Percentiles rank a stretch among this genome's conserved stretches.
phyloP scores from a whole-genome alignment of 805 yeast genomes.

The Saccharomycopsis lassenensis region DNA sequence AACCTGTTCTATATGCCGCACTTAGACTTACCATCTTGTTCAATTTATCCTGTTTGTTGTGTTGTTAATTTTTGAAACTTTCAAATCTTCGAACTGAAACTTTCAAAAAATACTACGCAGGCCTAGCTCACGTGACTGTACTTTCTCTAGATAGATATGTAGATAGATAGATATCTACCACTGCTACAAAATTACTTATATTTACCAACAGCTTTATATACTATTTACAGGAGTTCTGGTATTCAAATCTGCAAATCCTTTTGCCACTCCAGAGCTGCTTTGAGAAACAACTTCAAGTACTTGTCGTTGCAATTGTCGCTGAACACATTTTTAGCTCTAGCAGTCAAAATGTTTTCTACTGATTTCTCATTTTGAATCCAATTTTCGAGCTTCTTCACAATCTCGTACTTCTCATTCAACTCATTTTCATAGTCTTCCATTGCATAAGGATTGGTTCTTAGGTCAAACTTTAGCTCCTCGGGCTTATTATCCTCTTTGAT shows the following conservation, averaged over 20 bases:
- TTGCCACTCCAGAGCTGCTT: not conserved
- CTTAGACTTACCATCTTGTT: not conserved
- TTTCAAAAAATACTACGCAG: no score
- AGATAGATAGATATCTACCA: no score
- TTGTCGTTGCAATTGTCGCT: constrained; percentile 10
- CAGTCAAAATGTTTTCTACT: constrained; percentile 10
- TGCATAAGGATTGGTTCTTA: constrained; percentile 14
- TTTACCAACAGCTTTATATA: no score
- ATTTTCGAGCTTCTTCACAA: constrained; percentile 1
- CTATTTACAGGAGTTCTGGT: no score
- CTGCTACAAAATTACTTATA: no score
- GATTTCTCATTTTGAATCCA: constrained; percentile 13
- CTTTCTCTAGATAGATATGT: no score
- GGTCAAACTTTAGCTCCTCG: constrained; percentile 8
- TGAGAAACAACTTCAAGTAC: not conserved
- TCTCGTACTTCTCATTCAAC: constrained; percentile 1
- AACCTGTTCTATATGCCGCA: not conserved
- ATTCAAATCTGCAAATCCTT: not conserved
- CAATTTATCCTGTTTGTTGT: no score
- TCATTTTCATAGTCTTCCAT: constrained; percentile 5
- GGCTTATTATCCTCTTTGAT: not conserved
- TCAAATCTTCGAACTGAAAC: not conserved
- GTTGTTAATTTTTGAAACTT: not conserved
- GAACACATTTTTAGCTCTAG: constrained; percentile 3
- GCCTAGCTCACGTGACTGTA: no score